Evolutionary conservation across 805 yeast genomes (phyloP).

Genomic region (Myxozyma udenii): DNA sequence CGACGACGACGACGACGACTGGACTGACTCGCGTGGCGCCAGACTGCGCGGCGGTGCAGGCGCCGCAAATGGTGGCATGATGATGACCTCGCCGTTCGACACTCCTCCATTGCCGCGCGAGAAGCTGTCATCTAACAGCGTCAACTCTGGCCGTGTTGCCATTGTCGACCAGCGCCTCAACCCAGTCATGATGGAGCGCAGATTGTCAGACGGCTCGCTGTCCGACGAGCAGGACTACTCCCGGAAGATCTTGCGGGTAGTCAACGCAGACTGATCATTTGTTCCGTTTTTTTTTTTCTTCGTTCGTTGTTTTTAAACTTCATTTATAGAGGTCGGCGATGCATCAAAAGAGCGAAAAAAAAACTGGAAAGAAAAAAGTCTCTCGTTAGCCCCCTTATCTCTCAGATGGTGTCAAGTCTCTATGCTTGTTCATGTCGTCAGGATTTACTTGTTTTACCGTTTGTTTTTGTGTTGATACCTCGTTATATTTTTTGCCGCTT

Average conservation of each 20-base stretch:
- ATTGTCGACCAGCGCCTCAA: conserved; percentile 63
- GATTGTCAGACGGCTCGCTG: conserved; percentile 75
- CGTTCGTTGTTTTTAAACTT: too few relatives aligned
- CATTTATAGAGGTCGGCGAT: too few relatives aligned
- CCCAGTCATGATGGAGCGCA: conserved; percentile 75
- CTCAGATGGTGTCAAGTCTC: too few relatives aligned
- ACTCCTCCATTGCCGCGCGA: conserved; percentile 3
- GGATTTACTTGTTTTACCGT: too few relatives aligned
- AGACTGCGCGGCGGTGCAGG: neutral
- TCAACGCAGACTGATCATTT: conserved; percentile 73
- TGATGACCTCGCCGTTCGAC: conserved; percentile 1
- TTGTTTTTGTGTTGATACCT: too few relatives aligned
- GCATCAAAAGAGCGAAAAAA: neutral
- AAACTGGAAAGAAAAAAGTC: neutral
- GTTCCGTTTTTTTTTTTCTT: too few relatives aligned
- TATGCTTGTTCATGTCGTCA: too few relatives aligned
- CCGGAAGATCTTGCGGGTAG: conserved; percentile 76
- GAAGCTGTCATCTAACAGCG: conserved; percentile 17
- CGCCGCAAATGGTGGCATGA: conserved; percentile 3
- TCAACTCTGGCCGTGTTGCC: conserved; percentile 30
- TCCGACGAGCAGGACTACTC: conserved; percentile 84
- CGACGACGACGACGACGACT: conserved; percentile 43
- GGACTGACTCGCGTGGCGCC: conserved; percentile 18
- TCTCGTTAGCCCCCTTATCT: too few relatives aligned
- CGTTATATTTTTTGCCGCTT: too few relatives aligned